Evolutionary conservation across 2,329 filamentous ascomycete genomes (phyloP).

Genomic region (Mycosphaerella sp.): DNA sequence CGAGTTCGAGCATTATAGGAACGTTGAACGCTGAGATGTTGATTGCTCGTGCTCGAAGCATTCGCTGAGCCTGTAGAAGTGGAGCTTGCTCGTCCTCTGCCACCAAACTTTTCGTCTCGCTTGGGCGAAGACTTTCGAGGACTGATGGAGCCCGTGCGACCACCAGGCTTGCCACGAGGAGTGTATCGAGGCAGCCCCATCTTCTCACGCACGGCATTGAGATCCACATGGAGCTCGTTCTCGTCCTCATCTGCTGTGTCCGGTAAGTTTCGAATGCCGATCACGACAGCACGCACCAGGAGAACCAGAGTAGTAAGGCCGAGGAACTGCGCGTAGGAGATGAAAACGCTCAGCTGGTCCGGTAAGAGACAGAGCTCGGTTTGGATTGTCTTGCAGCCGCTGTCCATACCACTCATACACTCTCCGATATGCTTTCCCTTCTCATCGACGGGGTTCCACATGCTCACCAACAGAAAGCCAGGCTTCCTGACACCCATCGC

Average conservation of each 20-base stretch:
- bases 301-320: slow-evolving; percentile 47
- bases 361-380: slow-evolving; percentile 87
- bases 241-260: slow-evolving; percentile 10
- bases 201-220: slow-evolving; percentile 8
- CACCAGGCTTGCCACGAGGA: slow-evolving; percentile 14
- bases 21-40: slow-evolving; percentile 28
- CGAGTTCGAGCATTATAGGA: slow-evolving; percentile 33
- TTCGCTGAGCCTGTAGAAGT: slow-evolving; percentile 29
- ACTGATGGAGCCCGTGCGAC: slow-evolving; percentile 23
- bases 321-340: slow-evolving; percentile 65
- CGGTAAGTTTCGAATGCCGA: slow-evolving; percentile 26
- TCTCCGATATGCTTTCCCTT: slow-evolving; percentile 26
- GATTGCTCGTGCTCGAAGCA: slow-evolving; percentile 14
- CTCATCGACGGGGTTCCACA: slow-evolving; percentile 83
- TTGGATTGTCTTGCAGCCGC: slow-evolving; percentile 58
- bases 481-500: slow-evolving; percentile 89
- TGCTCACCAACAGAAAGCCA: slow-evolving; percentile 77
- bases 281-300: slow-evolving; percentile 39
- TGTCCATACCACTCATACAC: slow-evolving; percentile 13
- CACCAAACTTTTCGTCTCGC: slow-evolving; percentile 19
- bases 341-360: slow-evolving; percentile 77
- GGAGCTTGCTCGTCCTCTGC: slow-evolving; percentile 31
- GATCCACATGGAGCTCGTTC: slow-evolving; percentile 9
- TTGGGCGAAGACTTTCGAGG: slow-evolving; percentile 17
- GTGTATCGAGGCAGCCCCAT: slow-evolving; percentile 7